These are phyloP conservation scores for Rauvolfia tetraphylla DNA, from an alignment of 257 asterid species.

Conservation along the genomic window DNA sequence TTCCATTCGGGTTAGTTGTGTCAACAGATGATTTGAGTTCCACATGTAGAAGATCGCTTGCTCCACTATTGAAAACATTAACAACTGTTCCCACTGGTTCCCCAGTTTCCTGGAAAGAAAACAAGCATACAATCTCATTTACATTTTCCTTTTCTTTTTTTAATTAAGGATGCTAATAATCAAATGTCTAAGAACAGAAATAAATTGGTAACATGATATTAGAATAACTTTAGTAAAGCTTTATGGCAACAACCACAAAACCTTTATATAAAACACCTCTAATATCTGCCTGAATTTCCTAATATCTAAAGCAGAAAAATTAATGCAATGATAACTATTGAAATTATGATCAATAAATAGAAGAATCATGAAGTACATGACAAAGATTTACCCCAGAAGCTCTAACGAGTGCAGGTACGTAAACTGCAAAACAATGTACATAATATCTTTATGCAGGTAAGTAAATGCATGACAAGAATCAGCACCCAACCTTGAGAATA, in stretches of 20 bases:
- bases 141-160: neutral
- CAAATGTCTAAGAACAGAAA: neutral
- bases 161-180: neutral
- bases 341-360: neutral
- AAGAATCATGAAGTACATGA: neutral
- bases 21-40: conserved; percentile 43
- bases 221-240: neutral
- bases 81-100: conserved; percentile 74
- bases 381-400: neutral
- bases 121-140: neutral
- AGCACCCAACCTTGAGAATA: conserved; percentile 63
- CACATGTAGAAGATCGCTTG: conserved; percentile 83
- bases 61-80: conserved; percentile 80
- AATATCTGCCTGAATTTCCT: neutral
- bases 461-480: neutral
- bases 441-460: neutral
- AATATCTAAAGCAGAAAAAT: neutral
- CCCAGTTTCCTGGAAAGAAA: conserved; percentile 54
- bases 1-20: conserved; percentile 30
- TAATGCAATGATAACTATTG: neutral
- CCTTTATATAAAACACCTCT: neutral
- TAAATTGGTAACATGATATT: neutral
- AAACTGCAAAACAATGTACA: neutral
- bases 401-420: neutral
- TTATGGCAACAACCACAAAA: neutral